A percentile compares a stretch with the other conserved stretches of the same genome.
phyloP scores from a whole-genome alignment of 495 filamentous ascomycete genomes.

The Choiromyces venosus region DNA sequence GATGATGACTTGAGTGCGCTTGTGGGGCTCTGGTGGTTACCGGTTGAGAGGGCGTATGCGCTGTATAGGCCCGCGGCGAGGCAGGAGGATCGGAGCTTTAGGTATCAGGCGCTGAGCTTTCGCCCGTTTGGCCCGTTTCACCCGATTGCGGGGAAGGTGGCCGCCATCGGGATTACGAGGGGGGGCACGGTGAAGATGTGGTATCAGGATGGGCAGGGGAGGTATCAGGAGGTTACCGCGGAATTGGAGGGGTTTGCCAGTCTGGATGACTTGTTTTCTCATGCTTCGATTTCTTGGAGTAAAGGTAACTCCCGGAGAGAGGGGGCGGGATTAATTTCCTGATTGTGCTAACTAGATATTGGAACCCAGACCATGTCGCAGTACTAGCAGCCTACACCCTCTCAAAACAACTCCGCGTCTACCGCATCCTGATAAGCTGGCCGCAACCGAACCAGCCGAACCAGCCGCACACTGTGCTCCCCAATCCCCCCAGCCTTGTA shows the following conservation, averaged over 20 bases:
- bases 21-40: slow-evolving; percentile 43
- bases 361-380: slow-evolving; percentile 23
- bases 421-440: slow-evolving; percentile 40
- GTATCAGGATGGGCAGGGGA: slow-evolving; percentile 36
- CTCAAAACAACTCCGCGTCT: slow-evolving; percentile 39
- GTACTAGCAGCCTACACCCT: slow-evolving; percentile 40
- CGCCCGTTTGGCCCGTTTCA: slow-evolving; percentile 36
- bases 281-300: slow-evolving; percentile 40
- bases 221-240: slow-evolving; percentile 35
- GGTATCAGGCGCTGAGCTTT: slow-evolving; percentile 33
- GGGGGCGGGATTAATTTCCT: not conserved
- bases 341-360: slow-evolving; percentile 2
- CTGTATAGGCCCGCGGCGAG: slow-evolving; percentile 32
- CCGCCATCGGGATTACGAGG: slow-evolving; percentile 40
- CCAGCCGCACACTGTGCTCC: slow-evolving; percentile 27
- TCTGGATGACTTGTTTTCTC: slow-evolving; percentile 40
- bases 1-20: slow-evolving; percentile 40
- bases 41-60: slow-evolving; percentile 37
- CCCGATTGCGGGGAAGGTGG: slow-evolving; percentile 33
- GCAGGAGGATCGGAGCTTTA: slow-evolving; percentile 32
- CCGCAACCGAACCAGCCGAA: slow-evolving; percentile 26
- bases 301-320: slow-evolving; percentile 26
- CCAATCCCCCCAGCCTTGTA: slow-evolving; percentile 23
- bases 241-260: slow-evolving; percentile 37
- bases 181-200: slow-evolving; percentile 41